Conservation (phyloP, 768 basidiomycete species). For the Hypsizygus marmoreus region DNA sequence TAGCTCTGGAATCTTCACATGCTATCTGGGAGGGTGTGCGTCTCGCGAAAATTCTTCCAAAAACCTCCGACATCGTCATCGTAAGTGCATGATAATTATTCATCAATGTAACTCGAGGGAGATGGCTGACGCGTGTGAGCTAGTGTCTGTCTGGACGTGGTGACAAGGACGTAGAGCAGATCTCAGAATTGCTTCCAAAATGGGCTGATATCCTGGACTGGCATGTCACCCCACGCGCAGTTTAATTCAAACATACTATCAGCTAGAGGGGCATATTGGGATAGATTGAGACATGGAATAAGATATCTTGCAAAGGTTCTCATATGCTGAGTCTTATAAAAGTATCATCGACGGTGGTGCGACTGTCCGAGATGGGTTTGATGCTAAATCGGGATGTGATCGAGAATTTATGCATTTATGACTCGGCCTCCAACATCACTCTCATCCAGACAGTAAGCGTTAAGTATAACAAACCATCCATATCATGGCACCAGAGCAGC, state of each 20-base stretch:
- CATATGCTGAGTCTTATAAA: too few species aligned
- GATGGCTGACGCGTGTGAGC: not conserved
- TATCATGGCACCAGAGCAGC: conserved; percentile 52
- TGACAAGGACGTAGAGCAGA: conserved; percentile 97
- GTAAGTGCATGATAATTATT: conserved; percentile 49
- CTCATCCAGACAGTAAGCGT: not conserved
- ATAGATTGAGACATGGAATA: too few species aligned
- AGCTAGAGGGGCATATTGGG: too few species aligned
- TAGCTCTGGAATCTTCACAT: conserved; percentile 93
- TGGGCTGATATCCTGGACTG: conserved; percentile 95
- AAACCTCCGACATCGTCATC: conserved; percentile 86
- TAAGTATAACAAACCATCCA: not conserved
- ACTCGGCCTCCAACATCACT: conserved; percentile 1
- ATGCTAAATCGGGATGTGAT: conserved; percentile 16
- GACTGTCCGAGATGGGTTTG: too few species aligned
- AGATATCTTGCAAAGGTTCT: too few species aligned
- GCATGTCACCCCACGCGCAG: conserved; percentile 63
- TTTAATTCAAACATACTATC: conserved; percentile 11
- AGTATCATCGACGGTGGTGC: too few species aligned
- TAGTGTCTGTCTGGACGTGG: conserved; percentile 95
- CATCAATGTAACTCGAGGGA: not conserved
- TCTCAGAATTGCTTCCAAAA: conserved; percentile 91
- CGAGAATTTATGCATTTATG: conserved; percentile 14
- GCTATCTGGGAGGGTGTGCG: conserved; percentile 92
- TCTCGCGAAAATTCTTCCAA: conserved; percentile 80